Base-by-base conservation (phyloP, 306 rosid genomes). In the Glycyrrhiza uralensis region DNA sequence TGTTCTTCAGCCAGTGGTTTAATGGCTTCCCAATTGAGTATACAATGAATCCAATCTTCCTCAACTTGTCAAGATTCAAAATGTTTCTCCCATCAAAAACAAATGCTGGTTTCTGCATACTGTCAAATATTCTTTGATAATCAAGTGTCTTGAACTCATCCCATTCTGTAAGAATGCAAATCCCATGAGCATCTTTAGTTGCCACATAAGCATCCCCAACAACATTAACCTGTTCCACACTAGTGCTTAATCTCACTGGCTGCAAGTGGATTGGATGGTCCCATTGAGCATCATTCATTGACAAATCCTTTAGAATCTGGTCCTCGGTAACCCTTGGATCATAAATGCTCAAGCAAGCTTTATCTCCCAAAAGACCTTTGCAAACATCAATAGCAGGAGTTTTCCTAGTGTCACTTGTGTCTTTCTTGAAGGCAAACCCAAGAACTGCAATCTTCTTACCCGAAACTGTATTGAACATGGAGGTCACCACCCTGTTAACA, bases 111-210 rank as follows among this genome's bases (percentile, higher is more conserved):
- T 89, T 91, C 81, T 79, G 88, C 96, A 91, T 89, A 9, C 61
- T 75, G 7, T 85, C 69, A 80, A 64, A 91, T 13, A 91, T 80
- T 79, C 68, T 89, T 41, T 87, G 72, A 74, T 67, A 91, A 85
- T 89, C 97, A 59, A 91, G 84, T 11, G 30, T 71, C 89, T 73
- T 91, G 83, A 91, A 89, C 63, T 89, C 96, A 20, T 91, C 96
- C 96, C 97, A 91, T 81, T 91, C 97, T 0, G 97, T 91, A 3
- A 91, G 86, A 84, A 91, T 79, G 83, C 97, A 91, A 12, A 91
- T 71, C 4, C 90, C 97, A 77, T 91, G 97, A 77, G 96, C 91
- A 72, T 83, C 88, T 69, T 66, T 80, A 0, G 85, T 77, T 22
- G 96, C 97, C 87, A 79, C 88, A 54, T 87, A 91, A 32, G 89